Evolutionary conservation across 225 moss, liverwort and hornwort genomes (phyloP).

Genomic region (Bryum argenteum): DNA sequence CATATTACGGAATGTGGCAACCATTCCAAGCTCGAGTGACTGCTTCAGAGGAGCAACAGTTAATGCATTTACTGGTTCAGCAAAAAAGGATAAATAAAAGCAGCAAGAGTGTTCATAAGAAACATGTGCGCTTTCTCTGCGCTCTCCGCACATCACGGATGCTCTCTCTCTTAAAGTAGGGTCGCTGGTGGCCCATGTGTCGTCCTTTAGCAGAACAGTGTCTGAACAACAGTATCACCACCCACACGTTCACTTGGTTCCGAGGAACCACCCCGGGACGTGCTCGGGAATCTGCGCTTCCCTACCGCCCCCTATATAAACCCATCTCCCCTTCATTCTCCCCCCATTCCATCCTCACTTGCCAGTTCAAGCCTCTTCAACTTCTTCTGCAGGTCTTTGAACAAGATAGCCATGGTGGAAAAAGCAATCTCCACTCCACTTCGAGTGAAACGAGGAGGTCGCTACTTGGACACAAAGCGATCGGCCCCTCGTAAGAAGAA

Average conservation of each 20-base stretch:
- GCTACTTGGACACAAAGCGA: constrained; percentile 20
- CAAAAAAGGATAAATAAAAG: too few species aligned
- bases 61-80: too few species aligned
- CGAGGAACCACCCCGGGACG: neutral
- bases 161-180: neutral
- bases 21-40: too few species aligned
- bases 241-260: neutral
- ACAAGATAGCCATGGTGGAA: constrained; percentile 37
- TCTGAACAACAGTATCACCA: too few species aligned
- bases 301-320: neutral
- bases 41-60: too few species aligned
- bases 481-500: neutral
- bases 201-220: neutral
- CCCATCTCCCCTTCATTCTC: neutral
- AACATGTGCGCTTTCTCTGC: neutral
- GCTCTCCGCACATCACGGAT: too few species aligned
- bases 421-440: constrained; percentile 7
- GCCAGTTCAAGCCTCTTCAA: neutral
- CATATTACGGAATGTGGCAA: too few species aligned
- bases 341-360: neutral
- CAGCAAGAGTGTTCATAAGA: too few species aligned
- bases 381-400: neutral
- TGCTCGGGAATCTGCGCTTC: neutral
- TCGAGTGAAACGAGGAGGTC: constrained; percentile 21
- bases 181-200: neutral